These are phyloP conservation scores for Colletotrichum sp. DNA, from an alignment of 2,329 filamentous ascomycete species.

Conservation along the genomic window DNA sequence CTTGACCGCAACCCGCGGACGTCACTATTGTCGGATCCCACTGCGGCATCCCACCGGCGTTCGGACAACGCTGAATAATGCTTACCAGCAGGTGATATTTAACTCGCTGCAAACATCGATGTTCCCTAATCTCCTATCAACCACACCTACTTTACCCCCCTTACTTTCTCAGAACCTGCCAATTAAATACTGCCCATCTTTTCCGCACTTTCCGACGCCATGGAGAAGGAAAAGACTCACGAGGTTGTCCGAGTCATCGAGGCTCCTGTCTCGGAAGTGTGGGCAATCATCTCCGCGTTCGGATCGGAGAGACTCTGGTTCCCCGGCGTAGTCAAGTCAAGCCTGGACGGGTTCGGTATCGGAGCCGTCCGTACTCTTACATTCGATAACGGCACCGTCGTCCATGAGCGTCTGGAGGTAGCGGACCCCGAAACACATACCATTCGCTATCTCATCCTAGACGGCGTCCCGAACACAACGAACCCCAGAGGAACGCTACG, in stretches of 20 bases:
- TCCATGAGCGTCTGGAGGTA: neutral
- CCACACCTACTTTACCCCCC: neutral
- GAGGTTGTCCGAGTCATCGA: neutral
- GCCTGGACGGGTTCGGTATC: conserved; percentile 2
- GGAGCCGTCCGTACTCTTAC: neutral
- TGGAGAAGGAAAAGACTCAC: neutral
- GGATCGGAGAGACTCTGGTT: conserved; percentile 4
- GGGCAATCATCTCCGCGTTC: conserved; percentile 1
- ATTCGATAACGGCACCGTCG: neutral
- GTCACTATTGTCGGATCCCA: neutral
- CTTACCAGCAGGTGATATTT: neutral
- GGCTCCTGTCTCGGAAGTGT: neutral
- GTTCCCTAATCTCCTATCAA: neutral
- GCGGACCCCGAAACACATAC: neutral
- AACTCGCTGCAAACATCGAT: neutral
- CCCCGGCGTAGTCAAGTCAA: neutral
- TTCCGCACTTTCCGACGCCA: neutral
- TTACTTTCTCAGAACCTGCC: neutral
- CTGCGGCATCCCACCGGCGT: neutral
- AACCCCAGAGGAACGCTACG: neutral
- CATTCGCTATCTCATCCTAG: neutral
- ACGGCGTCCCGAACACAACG: neutral
- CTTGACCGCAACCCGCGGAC: neutral
- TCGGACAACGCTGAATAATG: neutral
- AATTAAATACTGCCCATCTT: neutral